Evolutionary conservation across 805 yeast genomes (phyloP).

Genomic region (Cyberlindnera bimundalis): DNA sequence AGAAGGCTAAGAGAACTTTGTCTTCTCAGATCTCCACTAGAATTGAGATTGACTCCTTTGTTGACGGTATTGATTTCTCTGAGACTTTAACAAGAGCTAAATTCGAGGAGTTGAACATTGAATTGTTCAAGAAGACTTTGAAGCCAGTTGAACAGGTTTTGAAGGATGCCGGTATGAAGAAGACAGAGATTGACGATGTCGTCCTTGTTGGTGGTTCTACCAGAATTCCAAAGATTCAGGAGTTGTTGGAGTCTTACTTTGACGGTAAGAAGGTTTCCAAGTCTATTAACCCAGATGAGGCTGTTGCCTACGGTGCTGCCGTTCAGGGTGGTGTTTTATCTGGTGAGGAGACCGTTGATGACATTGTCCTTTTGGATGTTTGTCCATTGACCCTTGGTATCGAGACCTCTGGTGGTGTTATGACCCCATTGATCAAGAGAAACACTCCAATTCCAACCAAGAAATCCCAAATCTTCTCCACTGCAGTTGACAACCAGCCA

Average conservation of each 20-base stretch:
- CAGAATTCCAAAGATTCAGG: conserved; percentile 97
- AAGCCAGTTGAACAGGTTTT: conserved; percentile 96
- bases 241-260: conserved; percentile 84
- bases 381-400: conserved; percentile 94
- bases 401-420: conserved; percentile 96
- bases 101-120: conserved; percentile 94
- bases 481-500: conserved; percentile 95
- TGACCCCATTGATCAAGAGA: conserved; percentile 93
- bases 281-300: conserved; percentile 99
- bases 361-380: conserved; percentile 85
- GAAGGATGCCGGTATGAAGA: conserved; percentile 87
- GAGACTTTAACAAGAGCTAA: conserved; percentile 96
- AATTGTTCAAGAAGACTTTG: conserved; percentile 88
- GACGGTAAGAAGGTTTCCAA: conserved; percentile 95
- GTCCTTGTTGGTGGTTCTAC: conserved; percentile 99
- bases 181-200: conserved; percentile 87
- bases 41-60: conserved; percentile 92
- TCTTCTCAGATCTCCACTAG: conserved; percentile 95
- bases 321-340: conserved; percentile 97
- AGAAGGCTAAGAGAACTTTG: conserved; percentile 95
- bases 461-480: conserved; percentile 92
- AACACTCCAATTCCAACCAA: conserved; percentile 94
- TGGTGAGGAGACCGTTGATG: conserved; percentile 93
- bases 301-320: conserved; percentile 99
- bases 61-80: conserved; percentile 92